Evolutionary conservation across 106 monocot species (phyloP).

Genomic region (Vanilla planifolia): DNA sequence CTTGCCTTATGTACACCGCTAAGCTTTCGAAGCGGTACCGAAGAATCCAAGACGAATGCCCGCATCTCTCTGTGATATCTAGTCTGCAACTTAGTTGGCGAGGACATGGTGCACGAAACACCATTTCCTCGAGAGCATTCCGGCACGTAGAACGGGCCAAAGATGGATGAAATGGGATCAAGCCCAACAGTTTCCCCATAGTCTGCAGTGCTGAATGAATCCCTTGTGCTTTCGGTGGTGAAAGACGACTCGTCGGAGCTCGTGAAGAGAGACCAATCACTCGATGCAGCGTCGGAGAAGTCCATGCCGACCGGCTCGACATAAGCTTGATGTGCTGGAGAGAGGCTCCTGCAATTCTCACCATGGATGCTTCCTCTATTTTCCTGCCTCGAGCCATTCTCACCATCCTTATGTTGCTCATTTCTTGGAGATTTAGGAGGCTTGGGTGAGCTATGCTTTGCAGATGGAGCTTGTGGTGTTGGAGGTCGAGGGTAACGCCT

Average conservation of each 20-base stretch:
- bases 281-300: constrained; percentile 79
- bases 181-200: constrained; percentile 35
- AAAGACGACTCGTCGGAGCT: constrained; percentile 97
- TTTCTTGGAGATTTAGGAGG: constrained; percentile 19
- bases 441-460: constrained; percentile 16
- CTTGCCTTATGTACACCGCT: constrained; percentile 35
- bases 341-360: constrained; percentile 5
- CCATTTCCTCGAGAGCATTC: constrained; percentile 31
- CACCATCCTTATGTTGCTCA: constrained; percentile 7
- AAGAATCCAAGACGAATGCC: constrained; percentile 29
- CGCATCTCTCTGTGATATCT: constrained; percentile 30
- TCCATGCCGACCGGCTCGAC: constrained; percentile 28
- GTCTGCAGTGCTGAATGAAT: constrained; percentile 86
- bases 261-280: constrained; percentile 91
- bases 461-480: constrained; percentile 16
- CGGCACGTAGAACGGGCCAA: constrained; percentile 43
- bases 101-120: constrained; percentile 35
- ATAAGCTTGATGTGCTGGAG: constrained; percentile 5
- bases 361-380: background rate
- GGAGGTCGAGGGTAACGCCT: constrained; percentile 89
- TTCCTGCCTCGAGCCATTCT: constrained; percentile 17
- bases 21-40: background rate
- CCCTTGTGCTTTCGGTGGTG: constrained; percentile 83
- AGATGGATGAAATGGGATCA: constrained; percentile 73
- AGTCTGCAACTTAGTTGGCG: constrained; percentile 18